Evolutionary conservation across 345 rosid genomes (phyloP).

Genomic region (Conringia planisiliqua): DNA sequence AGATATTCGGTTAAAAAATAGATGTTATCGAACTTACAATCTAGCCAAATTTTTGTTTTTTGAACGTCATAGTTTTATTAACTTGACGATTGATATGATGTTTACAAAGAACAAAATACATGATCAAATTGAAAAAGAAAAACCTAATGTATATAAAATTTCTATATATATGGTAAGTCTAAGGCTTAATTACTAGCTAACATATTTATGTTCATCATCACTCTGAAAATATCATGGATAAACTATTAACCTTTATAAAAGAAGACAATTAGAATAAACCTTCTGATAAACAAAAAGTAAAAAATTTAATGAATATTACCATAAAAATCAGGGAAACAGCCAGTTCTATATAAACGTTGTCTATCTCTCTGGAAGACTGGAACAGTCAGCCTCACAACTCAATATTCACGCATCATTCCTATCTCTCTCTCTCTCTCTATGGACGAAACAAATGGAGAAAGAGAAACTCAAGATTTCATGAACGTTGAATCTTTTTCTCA

Average conservation of each 20-base stretch:
- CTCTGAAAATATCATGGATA: not conserved
- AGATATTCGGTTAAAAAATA: not conserved
- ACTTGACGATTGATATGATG: not conserved
- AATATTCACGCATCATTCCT: not conserved
- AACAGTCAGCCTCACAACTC: constrained; percentile 19
- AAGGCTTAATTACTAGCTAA: not conserved
- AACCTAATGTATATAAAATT: not conserved
- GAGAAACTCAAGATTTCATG: constrained; percentile 54
- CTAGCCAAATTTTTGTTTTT: too few relatives aligned
- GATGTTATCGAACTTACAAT: too few relatives aligned
- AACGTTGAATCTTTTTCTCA: constrained; percentile 65
- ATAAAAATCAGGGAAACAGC: not conserved
- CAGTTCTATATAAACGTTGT: constrained; percentile 14
- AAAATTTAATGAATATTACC: not conserved
- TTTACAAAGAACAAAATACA: not conserved
- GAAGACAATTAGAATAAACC: constrained; percentile 4
- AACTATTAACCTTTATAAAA: not conserved
- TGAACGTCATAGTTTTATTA: too few relatives aligned
- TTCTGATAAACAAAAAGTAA: constrained; percentile 8
- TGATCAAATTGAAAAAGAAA: not conserved
- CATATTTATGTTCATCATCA: not conserved
- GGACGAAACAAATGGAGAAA: constrained; percentile 16
- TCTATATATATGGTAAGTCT: not conserved
- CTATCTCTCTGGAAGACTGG: constrained; percentile 10
- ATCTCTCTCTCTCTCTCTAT: constrained; percentile 10